Evolutionary conservation across 495 filamentous ascomycete species (phyloP).

Genomic region (Neurospora sp.): DNA sequence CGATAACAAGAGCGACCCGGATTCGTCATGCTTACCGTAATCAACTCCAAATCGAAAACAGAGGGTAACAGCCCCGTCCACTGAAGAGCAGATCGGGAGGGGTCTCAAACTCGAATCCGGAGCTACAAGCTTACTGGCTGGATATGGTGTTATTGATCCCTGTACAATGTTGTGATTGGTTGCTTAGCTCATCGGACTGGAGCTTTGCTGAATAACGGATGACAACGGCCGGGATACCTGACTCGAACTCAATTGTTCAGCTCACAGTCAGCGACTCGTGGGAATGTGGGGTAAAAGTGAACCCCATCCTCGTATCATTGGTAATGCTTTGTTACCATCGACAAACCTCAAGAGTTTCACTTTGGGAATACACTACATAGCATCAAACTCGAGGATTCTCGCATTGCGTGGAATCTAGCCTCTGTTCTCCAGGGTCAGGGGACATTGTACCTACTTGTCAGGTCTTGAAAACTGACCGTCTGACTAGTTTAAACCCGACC

Average conservation of each 20-base stretch:
- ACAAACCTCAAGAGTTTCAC: background rate
- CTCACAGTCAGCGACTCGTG: background rate
- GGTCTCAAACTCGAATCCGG: background rate
- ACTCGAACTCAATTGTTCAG: background rate
- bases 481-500: too few relatives aligned
- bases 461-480: too few relatives aligned
- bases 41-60: background rate
- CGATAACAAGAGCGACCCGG: background rate
- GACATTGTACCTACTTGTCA: background rate
- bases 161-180: background rate
- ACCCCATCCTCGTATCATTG: background rate
- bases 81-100: background rate
- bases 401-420: background rate
- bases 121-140: background rate
- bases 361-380: background rate
- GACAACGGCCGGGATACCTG: background rate
- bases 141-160: background rate
- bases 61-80: background rate
- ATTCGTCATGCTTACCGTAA: background rate
- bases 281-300: background rate
- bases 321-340: background rate
- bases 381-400: background rate
- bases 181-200: background rate
- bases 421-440: background rate
- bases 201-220: conserved; percentile 2